Evolutionary conservation across 345 rosid species (phyloP).

Genomic region (Rubroshorea leprosula): DNA sequence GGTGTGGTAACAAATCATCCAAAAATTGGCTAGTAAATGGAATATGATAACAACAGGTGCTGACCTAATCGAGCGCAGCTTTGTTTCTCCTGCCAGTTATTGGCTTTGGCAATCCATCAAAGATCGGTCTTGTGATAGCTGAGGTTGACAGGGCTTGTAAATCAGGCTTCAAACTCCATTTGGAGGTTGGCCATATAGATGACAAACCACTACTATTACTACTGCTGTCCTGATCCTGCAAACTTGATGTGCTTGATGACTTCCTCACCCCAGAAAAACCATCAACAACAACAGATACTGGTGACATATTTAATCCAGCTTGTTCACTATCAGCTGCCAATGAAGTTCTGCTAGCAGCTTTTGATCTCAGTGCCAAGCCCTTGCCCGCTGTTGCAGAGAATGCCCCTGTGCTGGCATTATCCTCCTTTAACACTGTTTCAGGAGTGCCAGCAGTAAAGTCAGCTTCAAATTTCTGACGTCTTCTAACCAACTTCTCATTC

Average conservation of each 20-base stretch:
- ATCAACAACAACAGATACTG: constrained; percentile 31
- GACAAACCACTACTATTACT: constrained; percentile 15
- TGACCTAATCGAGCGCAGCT: constrained; percentile 75
- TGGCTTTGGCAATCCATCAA: constrained; percentile 75
- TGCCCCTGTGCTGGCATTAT: constrained; percentile 32
- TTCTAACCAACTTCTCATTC: constrained; percentile 41
- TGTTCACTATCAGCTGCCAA: constrained; percentile 20
- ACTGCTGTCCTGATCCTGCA: constrained; percentile 48
- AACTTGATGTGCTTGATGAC: constrained; percentile 69
- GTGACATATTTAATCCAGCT: constrained; percentile 23
- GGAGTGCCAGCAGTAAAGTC: constrained; percentile 36
- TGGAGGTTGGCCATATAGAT: constrained; percentile 47
- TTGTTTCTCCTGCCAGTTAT: constrained; percentile 58
- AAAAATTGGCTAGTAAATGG: background rate
- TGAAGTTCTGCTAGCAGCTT: constrained; percentile 33
- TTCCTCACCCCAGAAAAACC: constrained; percentile 46
- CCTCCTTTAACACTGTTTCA: constrained; percentile 61
- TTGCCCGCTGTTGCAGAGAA: constrained; percentile 46
- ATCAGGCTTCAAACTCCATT: constrained; percentile 59
- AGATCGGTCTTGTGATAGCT: constrained; percentile 54
- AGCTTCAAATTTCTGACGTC: constrained; percentile 60
- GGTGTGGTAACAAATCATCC: background rate
- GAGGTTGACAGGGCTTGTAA: constrained; percentile 44
- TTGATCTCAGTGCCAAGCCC: constrained; percentile 61
- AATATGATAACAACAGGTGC: background rate